phyloP scores from a whole-genome alignment of 2,329 filamentous ascomycete genomes.

The Didymellaceae sp. region DNA sequence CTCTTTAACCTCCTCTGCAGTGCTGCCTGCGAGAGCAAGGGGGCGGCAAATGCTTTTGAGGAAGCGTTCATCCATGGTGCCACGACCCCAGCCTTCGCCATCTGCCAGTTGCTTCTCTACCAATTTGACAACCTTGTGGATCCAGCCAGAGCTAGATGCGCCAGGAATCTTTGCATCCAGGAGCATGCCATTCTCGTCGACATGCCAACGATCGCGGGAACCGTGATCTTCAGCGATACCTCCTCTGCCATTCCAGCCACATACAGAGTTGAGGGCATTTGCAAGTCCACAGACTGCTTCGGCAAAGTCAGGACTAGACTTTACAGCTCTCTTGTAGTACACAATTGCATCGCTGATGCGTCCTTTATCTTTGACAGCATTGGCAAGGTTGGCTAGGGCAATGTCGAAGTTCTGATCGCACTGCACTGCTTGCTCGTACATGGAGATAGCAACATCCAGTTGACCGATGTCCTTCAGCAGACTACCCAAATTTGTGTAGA shows the following conservation, averaged over 20 bases:
- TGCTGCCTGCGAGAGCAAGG: slow-evolving; percentile 49
- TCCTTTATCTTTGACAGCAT: slow-evolving; percentile 96
- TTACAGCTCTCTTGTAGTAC: slow-evolving; percentile 90
- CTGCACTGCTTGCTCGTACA: slow-evolving; percentile 94
- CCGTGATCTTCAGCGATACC: slow-evolving; percentile 79
- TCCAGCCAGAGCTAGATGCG: slow-evolving; percentile 74
- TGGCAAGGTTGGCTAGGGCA: slow-evolving; percentile 92
- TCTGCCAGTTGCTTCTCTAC: slow-evolving; percentile 87
- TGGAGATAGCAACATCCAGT: slow-evolving; percentile 86
- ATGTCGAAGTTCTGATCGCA: slow-evolving; percentile 98
- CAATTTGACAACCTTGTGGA: slow-evolving; percentile 88
- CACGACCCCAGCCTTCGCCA: slow-evolving; percentile 83
- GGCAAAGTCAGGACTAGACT: slow-evolving; percentile 92
- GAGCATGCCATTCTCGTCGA: slow-evolving; percentile 82
- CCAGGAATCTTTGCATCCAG: slow-evolving; percentile 71
- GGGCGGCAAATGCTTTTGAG: slow-evolving; percentile 55
- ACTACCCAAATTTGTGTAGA: slow-evolving; percentile 96
- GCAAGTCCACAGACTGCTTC: slow-evolving; percentile 96
- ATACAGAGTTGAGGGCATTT: slow-evolving; percentile 95
- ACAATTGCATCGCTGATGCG: slow-evolving; percentile 88
- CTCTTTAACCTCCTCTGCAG: slow-evolving; percentile 41
- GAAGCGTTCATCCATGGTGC: slow-evolving; percentile 61
- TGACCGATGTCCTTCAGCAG: slow-evolving; percentile 96
- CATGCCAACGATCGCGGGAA: slow-evolving; percentile 88
- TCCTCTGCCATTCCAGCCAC: slow-evolving; percentile 89